Evolutionary conservation across 768 basidiomycete genomes (phyloP), one percentile per base, ranked within the genome.

Genomic region (Lentinula detonsa): DNA sequence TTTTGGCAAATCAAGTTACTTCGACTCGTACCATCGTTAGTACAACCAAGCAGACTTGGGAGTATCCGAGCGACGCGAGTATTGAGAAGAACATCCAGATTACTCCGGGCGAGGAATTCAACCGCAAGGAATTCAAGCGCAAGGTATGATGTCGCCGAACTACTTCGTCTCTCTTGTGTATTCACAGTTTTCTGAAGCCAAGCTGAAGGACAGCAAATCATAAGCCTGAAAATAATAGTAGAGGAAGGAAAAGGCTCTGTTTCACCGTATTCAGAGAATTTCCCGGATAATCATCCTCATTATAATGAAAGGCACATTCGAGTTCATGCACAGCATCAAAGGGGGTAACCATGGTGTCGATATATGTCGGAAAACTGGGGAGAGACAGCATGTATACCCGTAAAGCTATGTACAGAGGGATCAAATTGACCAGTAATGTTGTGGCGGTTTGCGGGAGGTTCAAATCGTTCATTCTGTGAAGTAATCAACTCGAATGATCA

Each of bases 251-350:
- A 23, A 23, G 23, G 3, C 23, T 23, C 23, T 3, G 2, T 2
- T 65, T 61, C 51, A 76, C 75, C 71, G 15, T 75, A 16, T 76
- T 77, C 2, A 76, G 63, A 0, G 64, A 62, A 15, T 66, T 66
- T 5, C 78, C 76, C 1, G 69, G 70, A 35, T 79, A 74, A 57
- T 72, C 64, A 61, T 77, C 75, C 7, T 65, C 9, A 48, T 75
- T 75, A 65, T 69, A 79, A 0, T 74, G 70, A 60, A 77, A 81
- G n/a, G n/a, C n/a, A n/a, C n/a, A n/a, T n/a, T n/a, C n/a, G 10
- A 73, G 64, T 40, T 75, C 66, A 0, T 62, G 15, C 0, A 75
- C 71, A 4, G 75, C 74, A 16, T 68, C 48, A 13, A 78, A 66
- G 18, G 21, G 21, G 21, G 21, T 21, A 21, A 74, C 69, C 9